A percentile compares a stretch with the other conserved stretches of the same genome.
Evolutionary conservation across 257 asterid species (phyloP).

Genomic region (Ilex aquifolium): DNA sequence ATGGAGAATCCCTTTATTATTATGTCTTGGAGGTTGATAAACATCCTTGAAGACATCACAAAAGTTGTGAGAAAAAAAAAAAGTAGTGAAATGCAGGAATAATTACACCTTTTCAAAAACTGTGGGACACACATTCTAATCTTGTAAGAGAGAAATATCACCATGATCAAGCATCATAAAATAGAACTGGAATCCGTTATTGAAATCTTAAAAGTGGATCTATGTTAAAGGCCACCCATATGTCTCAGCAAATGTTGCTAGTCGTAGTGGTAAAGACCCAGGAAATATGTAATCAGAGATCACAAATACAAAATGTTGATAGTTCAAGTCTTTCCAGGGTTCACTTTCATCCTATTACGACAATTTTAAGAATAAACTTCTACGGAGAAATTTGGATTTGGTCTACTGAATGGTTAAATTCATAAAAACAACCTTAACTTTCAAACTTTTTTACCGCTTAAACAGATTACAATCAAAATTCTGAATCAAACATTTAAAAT

Average conservation of each 20-base stretch:
- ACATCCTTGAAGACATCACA: constrained; percentile 94
- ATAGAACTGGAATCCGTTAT: background rate
- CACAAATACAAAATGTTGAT: background rate
- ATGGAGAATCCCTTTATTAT: constrained; percentile 80
- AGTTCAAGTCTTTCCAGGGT: background rate
- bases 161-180: background rate
- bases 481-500: too few relatives aligned
- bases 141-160: too few relatives aligned
- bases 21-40: constrained; percentile 90
- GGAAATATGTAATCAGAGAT: background rate
- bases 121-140: background rate
- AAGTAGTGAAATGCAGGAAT: constrained; percentile 3
- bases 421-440: too few relatives aligned
- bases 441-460: too few relatives aligned
- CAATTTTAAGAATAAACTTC: background rate
- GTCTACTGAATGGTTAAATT: too few relatives aligned
- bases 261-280: background rate
- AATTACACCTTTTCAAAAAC: background rate
- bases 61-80: constrained; percentile 65
- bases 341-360: background rate
- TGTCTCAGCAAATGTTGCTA: background rate
- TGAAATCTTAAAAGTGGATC: background rate
- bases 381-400: too few relatives aligned
- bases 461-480: too few relatives aligned
- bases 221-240: too few relatives aligned